Base-by-base conservation (phyloP, 352 stramenopile species). In the Phytophthora pistaciae region DNA sequence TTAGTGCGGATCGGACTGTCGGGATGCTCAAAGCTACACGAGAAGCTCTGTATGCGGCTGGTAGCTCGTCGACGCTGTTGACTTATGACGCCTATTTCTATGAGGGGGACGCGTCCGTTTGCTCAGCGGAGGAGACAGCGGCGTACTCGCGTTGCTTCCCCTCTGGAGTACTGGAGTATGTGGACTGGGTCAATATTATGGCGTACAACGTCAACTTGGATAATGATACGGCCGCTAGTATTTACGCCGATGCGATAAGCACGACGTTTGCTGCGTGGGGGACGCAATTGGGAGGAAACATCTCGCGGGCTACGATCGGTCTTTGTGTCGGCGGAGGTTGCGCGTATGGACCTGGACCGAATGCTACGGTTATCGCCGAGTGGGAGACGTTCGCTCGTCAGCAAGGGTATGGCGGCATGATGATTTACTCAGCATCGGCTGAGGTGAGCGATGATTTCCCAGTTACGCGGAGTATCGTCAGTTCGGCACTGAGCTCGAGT, bases 151-250 rank as follows among this genome's bases (percentile, higher is more conserved):
- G 88, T 3, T 95, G 88, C 64, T 95, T 93, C 62, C 83, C 85
- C 1, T 68, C 72, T 3, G 66, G 58, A 29, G 69, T 92, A 3
- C 58, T 93, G 21, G 56, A 78, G 21, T 84, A 85, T 21, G 75
- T 93, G 16, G 84, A 93, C 68, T 93, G 86, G 85, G 68, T 95
- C 46, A 92, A 95, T 70, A 91, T 95, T 66, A 95, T 95, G 88
- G 80, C 87, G 44, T 95, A 95, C 77, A 95, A 95, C 60, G 82
- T 92, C 46, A 79, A 91, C 14, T 8, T 77, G 27, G 75, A 92
- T 49, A 68, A 69, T 5, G 60, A 44, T 1, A 74, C 59, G 0
- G 87, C 87, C 5, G 84, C 83, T 3, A 60, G 23, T 0, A 73
- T 92, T 50, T 95, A 95, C 31, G 77, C 74, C 2, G 70, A 78